Evolutionary conservation across 2,329 filamentous ascomycete species (phyloP).

Genomic region (Metarhizium humberi): DNA sequence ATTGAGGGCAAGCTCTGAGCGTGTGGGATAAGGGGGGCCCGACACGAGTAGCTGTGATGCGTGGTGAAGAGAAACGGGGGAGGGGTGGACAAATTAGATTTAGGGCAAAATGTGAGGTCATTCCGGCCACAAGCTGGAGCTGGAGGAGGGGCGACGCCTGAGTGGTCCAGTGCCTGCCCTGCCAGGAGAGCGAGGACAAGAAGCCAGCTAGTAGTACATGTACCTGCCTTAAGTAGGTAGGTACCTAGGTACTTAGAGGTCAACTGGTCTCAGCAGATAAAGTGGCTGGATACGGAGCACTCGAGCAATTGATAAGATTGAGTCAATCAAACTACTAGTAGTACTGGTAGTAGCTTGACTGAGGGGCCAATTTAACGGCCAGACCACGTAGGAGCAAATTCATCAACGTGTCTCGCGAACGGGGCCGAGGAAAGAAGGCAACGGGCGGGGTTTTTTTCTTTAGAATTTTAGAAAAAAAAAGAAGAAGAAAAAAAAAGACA

Average conservation of each 20-base stretch:
- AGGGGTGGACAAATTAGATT: neutral
- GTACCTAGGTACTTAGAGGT: too few species aligned
- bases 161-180: neutral
- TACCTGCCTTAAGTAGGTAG: too few species aligned
- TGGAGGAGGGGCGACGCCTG: neutral
- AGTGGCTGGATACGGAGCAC: neutral
- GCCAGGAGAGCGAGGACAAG: too few species aligned
- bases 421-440: neutral
- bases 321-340: too few species aligned
- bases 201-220: too few species aligned
- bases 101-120: conserved; percentile 1
- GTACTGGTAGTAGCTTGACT: too few species aligned
- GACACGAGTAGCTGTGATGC: neutral
- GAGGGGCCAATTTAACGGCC: neutral
- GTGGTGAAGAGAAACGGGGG: neutral
- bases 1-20: neutral
- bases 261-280: neutral
- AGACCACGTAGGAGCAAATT: conserved; percentile 3
- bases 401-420: neutral
- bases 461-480: neutral
- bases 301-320: neutral
- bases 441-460: too few species aligned
- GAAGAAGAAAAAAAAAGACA: neutral
- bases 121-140: neutral
- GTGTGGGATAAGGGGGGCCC: neutral